These are phyloP conservation scores for Grosmannia serpens DNA, from an alignment of 2,329 filamentous ascomycete genomes.

Conservation along the genomic window DNA sequence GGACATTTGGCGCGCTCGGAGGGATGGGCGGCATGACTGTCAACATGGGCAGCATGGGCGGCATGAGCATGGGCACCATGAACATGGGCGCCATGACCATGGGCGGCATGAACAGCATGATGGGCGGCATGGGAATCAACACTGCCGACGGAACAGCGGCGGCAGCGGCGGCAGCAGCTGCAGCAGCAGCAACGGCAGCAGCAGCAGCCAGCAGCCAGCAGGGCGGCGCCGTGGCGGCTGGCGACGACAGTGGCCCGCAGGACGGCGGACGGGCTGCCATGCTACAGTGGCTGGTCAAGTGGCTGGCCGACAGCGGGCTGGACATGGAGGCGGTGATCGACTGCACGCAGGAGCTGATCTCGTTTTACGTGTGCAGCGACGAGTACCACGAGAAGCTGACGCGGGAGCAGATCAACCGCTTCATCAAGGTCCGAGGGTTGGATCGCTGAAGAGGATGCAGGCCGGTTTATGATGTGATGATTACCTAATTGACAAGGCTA, in stretches of 20 bases:
- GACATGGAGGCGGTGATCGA: slow-evolving; percentile 79
- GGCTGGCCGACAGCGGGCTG: slow-evolving; percentile 76
- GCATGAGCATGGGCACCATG: background rate
- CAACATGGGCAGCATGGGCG: background rate
- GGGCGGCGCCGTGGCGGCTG: background rate
- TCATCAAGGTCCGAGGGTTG: slow-evolving; percentile 45
- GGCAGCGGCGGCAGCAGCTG: background rate
- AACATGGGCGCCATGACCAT: background rate
- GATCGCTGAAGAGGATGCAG: slow-evolving; percentile 31
- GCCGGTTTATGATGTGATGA: no score
- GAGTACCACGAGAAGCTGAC: slow-evolving; percentile 50
- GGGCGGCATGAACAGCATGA: background rate
- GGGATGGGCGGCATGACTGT: background rate
- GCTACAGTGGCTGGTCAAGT: slow-evolving; percentile 56
- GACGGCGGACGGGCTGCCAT: slow-evolving; percentile 27
- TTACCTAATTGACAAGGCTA: background rate
- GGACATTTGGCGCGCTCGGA: background rate
- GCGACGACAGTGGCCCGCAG: background rate
- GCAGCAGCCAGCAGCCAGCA: background rate
- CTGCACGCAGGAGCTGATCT: slow-evolving; percentile 83
- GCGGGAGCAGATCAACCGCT: slow-evolving; percentile 45
- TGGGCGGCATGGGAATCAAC: background rate
- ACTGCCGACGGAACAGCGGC: background rate
- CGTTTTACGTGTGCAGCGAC: slow-evolving; percentile 65
- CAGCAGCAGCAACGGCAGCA: background rate